Percentiles rank a stretch among this genome's conserved stretches.
These are phyloP conservation scores for Colletotrichum sublineola DNA, from an alignment of 2,329 filamentous ascomycete genomes.

Conservation along the genomic window DNA sequence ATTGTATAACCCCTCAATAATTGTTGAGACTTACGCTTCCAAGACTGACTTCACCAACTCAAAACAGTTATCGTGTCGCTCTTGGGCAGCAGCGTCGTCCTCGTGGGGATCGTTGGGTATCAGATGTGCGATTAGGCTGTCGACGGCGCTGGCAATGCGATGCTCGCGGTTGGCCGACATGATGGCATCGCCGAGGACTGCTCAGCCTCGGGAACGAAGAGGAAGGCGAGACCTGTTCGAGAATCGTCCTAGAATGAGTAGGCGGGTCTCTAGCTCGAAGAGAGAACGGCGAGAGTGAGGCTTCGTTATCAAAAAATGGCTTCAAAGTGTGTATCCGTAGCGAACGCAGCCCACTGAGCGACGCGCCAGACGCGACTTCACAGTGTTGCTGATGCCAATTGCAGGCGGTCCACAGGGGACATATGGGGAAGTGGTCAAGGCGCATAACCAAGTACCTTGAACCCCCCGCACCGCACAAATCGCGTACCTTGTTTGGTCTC, in stretches of 20 bases:
- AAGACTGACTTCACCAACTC: conserved; percentile 65
- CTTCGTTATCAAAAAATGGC: conserved; percentile 8
- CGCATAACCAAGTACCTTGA: not conserved
- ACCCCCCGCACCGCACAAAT: not conserved
- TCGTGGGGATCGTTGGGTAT: conserved; percentile 76
- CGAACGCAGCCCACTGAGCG: conserved; percentile 17
- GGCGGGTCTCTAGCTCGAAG: not conserved
- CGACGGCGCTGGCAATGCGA: conserved; percentile 83
- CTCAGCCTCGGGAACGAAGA: conserved; percentile 10
- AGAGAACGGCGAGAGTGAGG: not conserved
- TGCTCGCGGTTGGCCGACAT: conserved; percentile 55
- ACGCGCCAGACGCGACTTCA: conserved; percentile 43
- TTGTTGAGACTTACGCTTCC: conserved; percentile 58
- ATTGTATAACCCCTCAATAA: not conserved
- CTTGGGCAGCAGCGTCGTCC: conserved; percentile 75
- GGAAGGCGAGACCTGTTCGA: conserved; percentile 4
- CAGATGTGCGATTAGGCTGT: conserved; percentile 81
- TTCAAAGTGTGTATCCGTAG: conserved; percentile 27
- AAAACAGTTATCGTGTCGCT: conserved; percentile 75
- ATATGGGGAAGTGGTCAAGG: conserved; percentile 27
- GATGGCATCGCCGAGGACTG: conserved; percentile 35
- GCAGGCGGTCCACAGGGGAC: conserved; percentile 28
- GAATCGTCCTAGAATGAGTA: not conserved
- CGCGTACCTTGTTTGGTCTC: conserved; percentile 41
- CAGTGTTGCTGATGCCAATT: conserved; percentile 29